Base-by-base conservation (phyloP, 73 alveolate species). In the Uronychia binucleata region DNA sequence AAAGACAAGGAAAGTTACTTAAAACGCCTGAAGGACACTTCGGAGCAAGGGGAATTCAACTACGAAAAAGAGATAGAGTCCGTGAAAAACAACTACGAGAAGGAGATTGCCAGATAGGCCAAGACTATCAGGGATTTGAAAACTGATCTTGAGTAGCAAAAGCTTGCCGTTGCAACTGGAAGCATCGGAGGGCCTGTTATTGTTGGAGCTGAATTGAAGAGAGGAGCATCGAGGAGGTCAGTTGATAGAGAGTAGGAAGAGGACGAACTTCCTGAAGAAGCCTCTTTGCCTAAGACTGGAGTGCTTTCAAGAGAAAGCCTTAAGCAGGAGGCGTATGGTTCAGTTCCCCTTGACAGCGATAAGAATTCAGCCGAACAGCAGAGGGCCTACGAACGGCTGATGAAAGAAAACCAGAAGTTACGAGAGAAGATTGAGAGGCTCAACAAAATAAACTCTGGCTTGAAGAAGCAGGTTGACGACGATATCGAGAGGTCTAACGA, bases 1-100 rank as follows among this genome's bases (percentile, higher is more conserved):
- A 79, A 79, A 58, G 86, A 79, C 59, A 79, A 79, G 58, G 77
- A 26, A 57, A 33, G 34, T 57, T 57, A 46, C 19, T 46, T 46
- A 46, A 46, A 46, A 46, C 5, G 67, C 5, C 67, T 46, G n/a
- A 46, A 19, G 19, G 67, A 46, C 67, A 46, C 67, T 46, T 46
- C 67, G 19, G 67, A 46, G 5, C 67, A 46, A 46, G 67, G 67
- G 19, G n/a, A 46, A 46, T 11, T 46, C 67, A 46, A 46, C 19
- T 46, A 46, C 67, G 67, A 46, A 46, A 46, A 46, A 46, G 67
- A 46, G 19, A 5, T 46, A 46, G 67, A 46, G n/a, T 46, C 67
- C 19, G 67, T 46, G 67, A 46, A 46, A 46, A 19, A 46, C 19
- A 11, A 5, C 67, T 46, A 46, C 19, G 67, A 46, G 19, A 46